Evolutionary conservation across 495 filamentous ascomycete species (phyloP), one percentile per base, ranked within the genome.

Genomic region (Physcia stellaris): DNA sequence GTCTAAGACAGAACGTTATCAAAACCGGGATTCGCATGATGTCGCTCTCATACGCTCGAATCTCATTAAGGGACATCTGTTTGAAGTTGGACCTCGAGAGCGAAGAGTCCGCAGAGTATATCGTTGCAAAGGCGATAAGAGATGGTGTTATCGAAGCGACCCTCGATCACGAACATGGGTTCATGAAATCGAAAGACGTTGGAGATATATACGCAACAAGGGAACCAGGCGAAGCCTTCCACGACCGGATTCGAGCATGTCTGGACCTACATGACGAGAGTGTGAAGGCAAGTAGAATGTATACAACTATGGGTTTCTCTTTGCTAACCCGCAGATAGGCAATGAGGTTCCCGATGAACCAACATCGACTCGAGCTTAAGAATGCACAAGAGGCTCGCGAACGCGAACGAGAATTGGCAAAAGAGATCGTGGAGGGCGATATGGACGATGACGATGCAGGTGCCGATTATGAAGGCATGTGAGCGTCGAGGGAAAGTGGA

Each of bases 11-110:
- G 57, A 96, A 96, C 60, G 90, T 98, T 57, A 96, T 98, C 75
- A 94, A 94, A 66, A 98, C 90, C 24, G 90, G 90, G 48, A 90
- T 98, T 48, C 84, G 90, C 45, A 95, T 94, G 84, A 94, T 98
- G 77, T 94, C 87, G 21, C 66, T 98, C 52, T 90, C 86, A 37
- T 98, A 98, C 62, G 93, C 87, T 36, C 79, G 86, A 41, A 98
- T 98, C 54, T 94, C 86, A n/a, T 71, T 98, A 32, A 77, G 90
- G 37, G 90, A 98, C 53, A 98, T 98, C 45, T 96, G 92, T 65
- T 83, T 95, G 43, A 81, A 90, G 32, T 68, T 98, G 37, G 80
- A 85, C 29, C 63, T 98, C n/a, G 81, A 85, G 39, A 86, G 77
- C 46, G 90, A 98, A 56, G 86, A 98, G 66, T 88, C 80, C 35